phyloP scores from a whole-genome alignment of 371 early-diverging fungal genomes.

The Lichtheimia ramosa region DNA sequence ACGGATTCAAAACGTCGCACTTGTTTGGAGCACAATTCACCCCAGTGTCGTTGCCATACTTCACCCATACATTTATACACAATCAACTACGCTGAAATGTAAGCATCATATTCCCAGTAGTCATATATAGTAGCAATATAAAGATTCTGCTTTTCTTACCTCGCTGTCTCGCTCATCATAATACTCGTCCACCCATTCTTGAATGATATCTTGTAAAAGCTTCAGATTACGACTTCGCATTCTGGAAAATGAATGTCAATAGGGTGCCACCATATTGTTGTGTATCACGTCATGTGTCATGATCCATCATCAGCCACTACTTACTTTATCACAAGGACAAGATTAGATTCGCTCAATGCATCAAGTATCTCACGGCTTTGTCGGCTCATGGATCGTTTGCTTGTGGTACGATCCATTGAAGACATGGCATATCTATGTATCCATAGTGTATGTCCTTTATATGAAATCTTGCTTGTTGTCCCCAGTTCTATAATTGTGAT shows the following conservation, averaged over 20 bases:
- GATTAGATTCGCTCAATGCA: no score
- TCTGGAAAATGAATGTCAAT: neutral
- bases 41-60: slow-evolving; percentile 27
- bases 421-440: slow-evolving; percentile 18
- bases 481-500: no score
- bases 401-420: neutral
- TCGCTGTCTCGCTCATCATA: slow-evolving; percentile 14
- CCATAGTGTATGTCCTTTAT: slow-evolving; percentile 34
- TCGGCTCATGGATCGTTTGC: no score
- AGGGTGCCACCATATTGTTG: no score
- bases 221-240: slow-evolving; percentile 5
- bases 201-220: slow-evolving; percentile 22
- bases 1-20: slow-evolving; percentile 32
- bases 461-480: slow-evolving; percentile 5
- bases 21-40: slow-evolving; percentile 21
- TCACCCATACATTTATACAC: slow-evolving; percentile 30
- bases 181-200: slow-evolving; percentile 39
- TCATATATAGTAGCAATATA: no score
- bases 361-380: no score
- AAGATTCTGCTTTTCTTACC: no score
- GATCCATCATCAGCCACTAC: neutral
- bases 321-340: slow-evolving; percentile 12
- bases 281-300: no score
- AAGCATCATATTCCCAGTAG: no score
- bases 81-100: slow-evolving; percentile 13